These are phyloP conservation scores for Pseudocercospora pini-densiflorae DNA, from an alignment of 2,329 filamentous ascomycete genomes.

Conservation along the genomic window DNA sequence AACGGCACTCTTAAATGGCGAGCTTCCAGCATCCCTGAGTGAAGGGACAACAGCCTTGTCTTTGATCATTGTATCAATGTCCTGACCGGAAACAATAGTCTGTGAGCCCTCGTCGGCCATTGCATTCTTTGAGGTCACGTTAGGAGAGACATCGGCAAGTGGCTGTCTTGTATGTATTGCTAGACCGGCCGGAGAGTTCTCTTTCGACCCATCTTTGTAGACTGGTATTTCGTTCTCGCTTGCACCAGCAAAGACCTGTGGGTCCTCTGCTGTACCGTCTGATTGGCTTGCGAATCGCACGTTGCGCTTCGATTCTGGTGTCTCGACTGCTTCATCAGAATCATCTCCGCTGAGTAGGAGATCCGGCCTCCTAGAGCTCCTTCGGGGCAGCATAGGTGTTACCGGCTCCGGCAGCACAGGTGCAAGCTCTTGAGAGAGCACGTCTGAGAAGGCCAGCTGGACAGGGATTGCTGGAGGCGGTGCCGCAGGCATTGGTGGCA, in stretches of 20 bases:
- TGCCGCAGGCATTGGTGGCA: conserved; percentile 22
- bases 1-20: conserved; percentile 23
- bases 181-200: background rate
- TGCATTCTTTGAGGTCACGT: conserved; percentile 13
- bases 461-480: conserved; percentile 23
- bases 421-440: conserved; percentile 30
- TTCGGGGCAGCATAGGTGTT: conserved; percentile 18
- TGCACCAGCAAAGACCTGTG: background rate
- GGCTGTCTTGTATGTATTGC: conserved; percentile 14
- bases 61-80: conserved; percentile 76
- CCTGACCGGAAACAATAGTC: conserved; percentile 79
- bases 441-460: conserved; percentile 26
- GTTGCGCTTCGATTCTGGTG: conserved; percentile 9
- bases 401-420: conserved; percentile 19
- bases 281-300: conserved; percentile 13
- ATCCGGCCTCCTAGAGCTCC: conserved; percentile 29
- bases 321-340: conserved; percentile 19
- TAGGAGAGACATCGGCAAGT: conserved; percentile 21
- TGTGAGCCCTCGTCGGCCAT: conserved; percentile 74
- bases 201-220: conserved; percentile 28
- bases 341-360: background rate
- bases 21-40: conserved; percentile 24
- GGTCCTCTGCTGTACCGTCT: background rate
- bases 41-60: conserved; percentile 47
- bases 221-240: conserved; percentile 18